phyloP scores from a whole-genome alignment of 1,284 basidiomycete genomes.

The Rhizoctonia solani region DNA sequence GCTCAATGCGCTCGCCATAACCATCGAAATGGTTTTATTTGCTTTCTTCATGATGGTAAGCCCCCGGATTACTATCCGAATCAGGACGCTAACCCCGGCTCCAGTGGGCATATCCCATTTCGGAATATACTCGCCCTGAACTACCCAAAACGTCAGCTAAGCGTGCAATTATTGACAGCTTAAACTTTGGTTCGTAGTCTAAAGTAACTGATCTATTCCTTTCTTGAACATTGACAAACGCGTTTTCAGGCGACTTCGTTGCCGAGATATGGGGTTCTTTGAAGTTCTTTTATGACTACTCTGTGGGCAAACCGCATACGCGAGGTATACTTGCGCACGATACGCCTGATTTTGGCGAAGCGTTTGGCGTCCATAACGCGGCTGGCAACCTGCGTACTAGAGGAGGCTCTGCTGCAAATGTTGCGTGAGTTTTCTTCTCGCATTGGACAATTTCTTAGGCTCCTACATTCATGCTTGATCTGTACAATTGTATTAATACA shows the following conservation, averaged over 20 bases:
- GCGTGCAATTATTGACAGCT: constrained; percentile 73
- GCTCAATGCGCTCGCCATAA: constrained; percentile 76
- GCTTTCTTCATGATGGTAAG: constrained; percentile 45
- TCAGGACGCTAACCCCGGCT: constrained; percentile 44
- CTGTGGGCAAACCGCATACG: constrained; percentile 54
- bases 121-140: constrained; percentile 58
- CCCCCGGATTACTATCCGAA: background rate
- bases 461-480: background rate
- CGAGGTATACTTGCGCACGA: constrained; percentile 44
- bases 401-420: constrained; percentile 4
- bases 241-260: constrained; percentile 60
- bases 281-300: constrained; percentile 61
- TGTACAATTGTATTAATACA: constrained; percentile 10
- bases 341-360: constrained; percentile 51
- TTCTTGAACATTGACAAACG: background rate
- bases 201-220: background rate
- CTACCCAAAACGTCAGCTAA: constrained; percentile 56
- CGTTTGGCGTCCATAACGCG: constrained; percentile 51
- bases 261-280: constrained; percentile 66
- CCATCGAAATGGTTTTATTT: constrained; percentile 89
- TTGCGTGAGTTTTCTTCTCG: constrained; percentile 11
- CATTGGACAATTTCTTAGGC: background rate
- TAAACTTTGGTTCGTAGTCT: constrained; percentile 65
- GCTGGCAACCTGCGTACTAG: background rate
- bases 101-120: constrained; percentile 78